These are phyloP conservation scores for Chalciporus chontae DNA, from an alignment of 768 basidiomycete genomes.

Conservation along the genomic window DNA sequence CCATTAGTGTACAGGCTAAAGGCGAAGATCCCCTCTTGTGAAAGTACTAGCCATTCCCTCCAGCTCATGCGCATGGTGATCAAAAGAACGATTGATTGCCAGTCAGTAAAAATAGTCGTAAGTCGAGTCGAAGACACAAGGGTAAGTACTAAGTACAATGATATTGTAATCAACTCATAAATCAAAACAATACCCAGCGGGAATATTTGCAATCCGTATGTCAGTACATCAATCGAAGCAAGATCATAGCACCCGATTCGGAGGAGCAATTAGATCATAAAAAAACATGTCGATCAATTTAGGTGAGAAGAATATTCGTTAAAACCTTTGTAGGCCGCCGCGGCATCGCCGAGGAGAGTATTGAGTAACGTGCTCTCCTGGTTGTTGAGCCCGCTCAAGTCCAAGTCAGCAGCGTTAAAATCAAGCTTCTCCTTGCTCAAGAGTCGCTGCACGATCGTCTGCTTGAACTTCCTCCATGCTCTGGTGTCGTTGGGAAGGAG, in stretches of 20 bases:
- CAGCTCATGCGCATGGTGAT: too few relatives aligned
- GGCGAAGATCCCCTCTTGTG: too few relatives aligned
- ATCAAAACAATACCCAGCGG: neutral
- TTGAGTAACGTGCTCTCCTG: slow-evolving; percentile 20
- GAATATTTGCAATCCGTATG: neutral
- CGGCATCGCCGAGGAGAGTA: slow-evolving; percentile 23
- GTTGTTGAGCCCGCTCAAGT: slow-evolving; percentile 11
- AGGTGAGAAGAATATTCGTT: neutral
- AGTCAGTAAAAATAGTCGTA: too few relatives aligned
- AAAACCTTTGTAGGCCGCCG: slow-evolving; percentile 27
- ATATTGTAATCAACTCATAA: too few relatives aligned
- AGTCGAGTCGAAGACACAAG: too few relatives aligned
- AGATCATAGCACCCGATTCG: neutral
- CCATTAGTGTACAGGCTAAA: too few relatives aligned
- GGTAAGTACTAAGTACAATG: too few relatives aligned
- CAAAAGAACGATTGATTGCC: too few relatives aligned
- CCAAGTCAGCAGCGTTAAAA: slow-evolving; percentile 22
- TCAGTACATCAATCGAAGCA: neutral
- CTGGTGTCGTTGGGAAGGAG: slow-evolving; percentile 29
- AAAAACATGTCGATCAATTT: slow-evolving; percentile 5
- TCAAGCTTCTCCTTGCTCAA: slow-evolving; percentile 18
- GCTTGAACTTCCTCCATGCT: slow-evolving; percentile 29
- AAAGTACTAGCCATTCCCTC: too few relatives aligned
- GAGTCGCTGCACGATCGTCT: slow-evolving; percentile 15
- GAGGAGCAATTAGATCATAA: neutral